Conservation (phyloP, 2,329 filamentous ascomycete species). For the Colletotrichum sp. region DNA sequence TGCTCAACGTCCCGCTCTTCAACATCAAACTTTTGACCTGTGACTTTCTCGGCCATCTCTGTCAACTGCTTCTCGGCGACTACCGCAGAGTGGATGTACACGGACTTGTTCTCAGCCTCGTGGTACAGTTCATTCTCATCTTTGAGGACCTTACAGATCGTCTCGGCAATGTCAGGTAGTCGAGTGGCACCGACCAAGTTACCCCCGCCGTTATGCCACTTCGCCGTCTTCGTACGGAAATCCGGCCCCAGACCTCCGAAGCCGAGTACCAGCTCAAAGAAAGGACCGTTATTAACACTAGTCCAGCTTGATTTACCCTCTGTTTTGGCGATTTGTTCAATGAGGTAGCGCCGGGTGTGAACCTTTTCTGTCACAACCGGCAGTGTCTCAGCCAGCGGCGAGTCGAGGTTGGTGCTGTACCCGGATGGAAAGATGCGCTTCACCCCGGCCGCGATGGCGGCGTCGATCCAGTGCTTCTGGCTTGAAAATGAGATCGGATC, state of each 20-base stretch:
- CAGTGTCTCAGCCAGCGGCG: slow-evolving; percentile 16
- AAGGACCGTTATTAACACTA: slow-evolving; percentile 45
- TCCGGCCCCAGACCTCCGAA: slow-evolving; percentile 18
- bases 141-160: slow-evolving; percentile 48
- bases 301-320: slow-evolving; percentile 30
- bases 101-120: slow-evolving; percentile 54
- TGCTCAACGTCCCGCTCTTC: not conserved
- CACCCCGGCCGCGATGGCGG: slow-evolving; percentile 55
- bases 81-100: slow-evolving; percentile 55
- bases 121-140: slow-evolving; percentile 34
- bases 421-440: slow-evolving; percentile 59
- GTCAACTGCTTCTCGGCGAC: slow-evolving; percentile 57
- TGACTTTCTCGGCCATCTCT: slow-evolving; percentile 25
- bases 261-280: slow-evolving; percentile 30
- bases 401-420: slow-evolving; percentile 39
- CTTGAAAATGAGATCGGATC: slow-evolving; percentile 37
- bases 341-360: slow-evolving; percentile 9
- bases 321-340: slow-evolving; percentile 5
- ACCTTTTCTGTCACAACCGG: slow-evolving; percentile 25
- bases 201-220: slow-evolving; percentile 54
- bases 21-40: not conserved
- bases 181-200: slow-evolving; percentile 49
- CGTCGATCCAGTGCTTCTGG: slow-evolving; percentile 55
- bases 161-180: slow-evolving; percentile 47
- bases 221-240: slow-evolving; percentile 29